A percentile compares a stretch with the other conserved stretches of the same genome.
Evolutionary conservation across 306 rosid genomes (phyloP).

Genomic region (Dalbergia cultrata): DNA sequence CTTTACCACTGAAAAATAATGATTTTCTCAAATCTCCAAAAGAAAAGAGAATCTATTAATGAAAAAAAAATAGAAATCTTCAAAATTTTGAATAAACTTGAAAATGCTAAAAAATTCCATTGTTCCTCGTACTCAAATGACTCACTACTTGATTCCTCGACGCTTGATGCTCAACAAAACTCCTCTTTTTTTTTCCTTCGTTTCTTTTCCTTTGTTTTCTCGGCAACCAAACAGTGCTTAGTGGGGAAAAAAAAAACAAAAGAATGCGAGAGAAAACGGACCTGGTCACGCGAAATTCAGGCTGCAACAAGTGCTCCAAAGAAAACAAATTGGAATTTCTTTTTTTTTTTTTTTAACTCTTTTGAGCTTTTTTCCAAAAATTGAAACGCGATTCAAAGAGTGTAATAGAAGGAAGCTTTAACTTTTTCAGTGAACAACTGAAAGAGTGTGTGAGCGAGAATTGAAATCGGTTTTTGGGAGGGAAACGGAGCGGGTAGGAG

Average conservation of each 20-base stretch:
- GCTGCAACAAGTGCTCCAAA: not conserved
- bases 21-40: not conserved
- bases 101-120: not conserved
- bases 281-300: slow-evolving; percentile 35
- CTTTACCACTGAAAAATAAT: not conserved
- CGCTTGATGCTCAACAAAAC: not conserved
- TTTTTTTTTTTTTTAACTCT: too few relatives aligned
- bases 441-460: slow-evolving; percentile 19
- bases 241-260: not conserved
- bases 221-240: slow-evolving; percentile 32
- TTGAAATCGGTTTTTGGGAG: slow-evolving; percentile 36
- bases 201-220: slow-evolving; percentile 8
- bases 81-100: not conserved
- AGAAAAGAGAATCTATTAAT: not conserved
- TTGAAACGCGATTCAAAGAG: slow-evolving; percentile 27
- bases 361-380: not conserved
- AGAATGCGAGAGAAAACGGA: slow-evolving; percentile 21
- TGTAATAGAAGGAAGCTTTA: not conserved
- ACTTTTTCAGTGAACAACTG: not conserved
- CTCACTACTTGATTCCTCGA: not conserved
- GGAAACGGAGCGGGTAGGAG: slow-evolving; percentile 39
- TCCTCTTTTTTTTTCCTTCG: too few relatives aligned
- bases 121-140: not conserved
- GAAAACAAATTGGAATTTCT: not conserved
- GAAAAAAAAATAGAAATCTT: not conserved